phyloP scores from a whole-genome alignment of 177 flowering plant species.

The Vitis hybrid region DNA sequence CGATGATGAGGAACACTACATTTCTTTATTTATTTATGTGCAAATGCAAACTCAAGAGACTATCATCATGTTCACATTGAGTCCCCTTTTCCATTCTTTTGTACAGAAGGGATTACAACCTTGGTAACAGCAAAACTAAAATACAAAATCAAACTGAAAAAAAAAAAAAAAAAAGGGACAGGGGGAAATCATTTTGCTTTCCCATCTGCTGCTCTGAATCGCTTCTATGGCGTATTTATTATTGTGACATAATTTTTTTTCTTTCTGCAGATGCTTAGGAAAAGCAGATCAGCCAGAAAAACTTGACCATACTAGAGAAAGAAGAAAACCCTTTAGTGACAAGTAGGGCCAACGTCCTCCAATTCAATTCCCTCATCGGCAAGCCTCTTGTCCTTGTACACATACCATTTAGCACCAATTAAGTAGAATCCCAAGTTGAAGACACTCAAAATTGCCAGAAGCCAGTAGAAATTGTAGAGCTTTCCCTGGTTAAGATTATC shows the following conservation, averaged over 20 bases:
- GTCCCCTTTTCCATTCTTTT: too few relatives aligned
- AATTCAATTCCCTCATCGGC: conserved; percentile 60
- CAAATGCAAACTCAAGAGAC: too few relatives aligned
- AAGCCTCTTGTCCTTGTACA: conserved; percentile 65
- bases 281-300: not conserved
- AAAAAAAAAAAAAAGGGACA: not conserved
- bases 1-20: too few relatives aligned
- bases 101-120: not conserved
- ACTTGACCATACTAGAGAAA: not conserved
- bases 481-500: conserved; percentile 69
- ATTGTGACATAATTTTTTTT: too few relatives aligned
- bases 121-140: not conserved
- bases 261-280: too few relatives aligned
- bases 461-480: conserved; percentile 77
- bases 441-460: conserved; percentile 54
- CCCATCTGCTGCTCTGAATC: too few relatives aligned
- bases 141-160: not conserved
- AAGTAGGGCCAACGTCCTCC: conserved; percentile 38
- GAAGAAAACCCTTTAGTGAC: conserved; percentile 18
- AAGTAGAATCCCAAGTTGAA: conserved; percentile 51
- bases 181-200: too few relatives aligned
- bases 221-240: too few relatives aligned
- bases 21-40: too few relatives aligned
- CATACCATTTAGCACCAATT: conserved; percentile 58
- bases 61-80: too few relatives aligned